Conservation (phyloP, 305 asterid species). For the Ilex paraguariensis region DNA sequence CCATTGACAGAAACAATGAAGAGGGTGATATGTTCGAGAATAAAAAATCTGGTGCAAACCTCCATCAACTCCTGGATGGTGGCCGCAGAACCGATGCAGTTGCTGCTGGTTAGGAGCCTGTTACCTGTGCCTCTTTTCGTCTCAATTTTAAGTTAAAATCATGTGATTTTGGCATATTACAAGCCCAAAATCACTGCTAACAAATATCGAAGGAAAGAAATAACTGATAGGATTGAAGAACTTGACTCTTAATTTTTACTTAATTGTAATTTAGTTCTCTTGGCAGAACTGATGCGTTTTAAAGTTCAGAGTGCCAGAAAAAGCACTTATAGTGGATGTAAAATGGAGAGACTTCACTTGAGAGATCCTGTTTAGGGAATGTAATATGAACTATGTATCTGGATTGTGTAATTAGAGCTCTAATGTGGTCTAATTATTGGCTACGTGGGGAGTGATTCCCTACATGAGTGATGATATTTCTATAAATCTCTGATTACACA, state of each 20-base stretch:
- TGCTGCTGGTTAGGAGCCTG: slow-evolving; percentile 52
- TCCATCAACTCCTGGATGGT: slow-evolving; percentile 62
- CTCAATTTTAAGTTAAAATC: slow-evolving; percentile 14
- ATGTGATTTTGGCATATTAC: slow-evolving; percentile 57
- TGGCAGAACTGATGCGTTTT: slow-evolving; percentile 26
- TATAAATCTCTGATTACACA: too few species aligned
- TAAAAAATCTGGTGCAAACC: slow-evolving; percentile 51
- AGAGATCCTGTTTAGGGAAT: slow-evolving; percentile 5
- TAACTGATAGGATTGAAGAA: slow-evolving; percentile 21
- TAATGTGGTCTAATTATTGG: neutral
- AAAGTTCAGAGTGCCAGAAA: neutral
- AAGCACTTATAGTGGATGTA: slow-evolving; percentile 19
- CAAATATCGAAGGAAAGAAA: slow-evolving; percentile 17
- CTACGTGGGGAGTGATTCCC: too few species aligned
- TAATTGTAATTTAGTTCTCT: slow-evolving; percentile 16
- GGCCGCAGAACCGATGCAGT: slow-evolving; percentile 69
- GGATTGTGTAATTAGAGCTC: slow-evolving; percentile 1
- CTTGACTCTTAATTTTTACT: slow-evolving; percentile 8
- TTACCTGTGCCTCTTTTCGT: slow-evolving; percentile 4
- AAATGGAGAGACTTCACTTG: neutral
- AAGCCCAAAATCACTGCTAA: slow-evolving; percentile 65
- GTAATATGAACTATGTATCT: neutral
- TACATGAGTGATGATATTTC: too few species aligned
- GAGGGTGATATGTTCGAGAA: slow-evolving; percentile 44
- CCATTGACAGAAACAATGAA: slow-evolving; percentile 34